Percentiles rank a stretch among this genome's conserved stretches.
These are phyloP conservation scores for Cordyceps fumosorosea DNA, from an alignment of 2,329 filamentous ascomycete genomes.

Conservation along the genomic window DNA sequence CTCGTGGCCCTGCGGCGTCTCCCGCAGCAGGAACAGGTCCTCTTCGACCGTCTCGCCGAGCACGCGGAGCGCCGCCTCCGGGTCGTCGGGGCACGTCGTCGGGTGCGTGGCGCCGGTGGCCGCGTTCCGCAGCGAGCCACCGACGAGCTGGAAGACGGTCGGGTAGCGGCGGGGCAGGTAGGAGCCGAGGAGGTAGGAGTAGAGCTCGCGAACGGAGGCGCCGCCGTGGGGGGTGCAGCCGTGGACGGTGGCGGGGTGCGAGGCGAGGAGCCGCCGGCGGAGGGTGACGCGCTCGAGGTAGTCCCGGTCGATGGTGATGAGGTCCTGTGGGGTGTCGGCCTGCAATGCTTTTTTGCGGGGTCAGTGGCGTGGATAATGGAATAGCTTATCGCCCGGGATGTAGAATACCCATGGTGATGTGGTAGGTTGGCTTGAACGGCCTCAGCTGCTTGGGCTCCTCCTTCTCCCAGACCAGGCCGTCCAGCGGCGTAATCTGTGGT, in stretches of 20 bases:
- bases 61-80: slow-evolving; percentile 29
- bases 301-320: slow-evolving; percentile 46
- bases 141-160: slow-evolving; percentile 36
- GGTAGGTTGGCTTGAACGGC: slow-evolving; percentile 44
- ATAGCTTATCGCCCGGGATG: neutral
- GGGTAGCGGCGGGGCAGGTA: slow-evolving; percentile 46
- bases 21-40: slow-evolving; percentile 44
- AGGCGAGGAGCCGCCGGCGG: slow-evolving; percentile 32
- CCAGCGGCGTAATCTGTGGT: neutral
- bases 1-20: slow-evolving; percentile 35
- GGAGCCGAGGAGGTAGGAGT: slow-evolving; percentile 38
- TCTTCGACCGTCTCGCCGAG: slow-evolving; percentile 49
- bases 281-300: slow-evolving; percentile 39
- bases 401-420: slow-evolving; percentile 47
- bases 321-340: slow-evolving; percentile 37
- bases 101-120: neutral
- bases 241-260: slow-evolving; percentile 34
- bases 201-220: slow-evolving; percentile 40
- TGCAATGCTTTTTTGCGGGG: slow-evolving; percentile 31
- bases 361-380: neutral
- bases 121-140: slow-evolving; percentile 30
- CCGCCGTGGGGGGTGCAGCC: slow-evolving; percentile 35
- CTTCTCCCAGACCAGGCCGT: slow-evolving; percentile 1
- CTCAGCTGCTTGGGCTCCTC: slow-evolving; percentile 4
- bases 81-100: slow-evolving; percentile 17